Evolutionary conservation across 306 rosid genomes (phyloP), one percentile per base, ranked within the genome.

Genomic region (Styphnolobium japonicum): DNA sequence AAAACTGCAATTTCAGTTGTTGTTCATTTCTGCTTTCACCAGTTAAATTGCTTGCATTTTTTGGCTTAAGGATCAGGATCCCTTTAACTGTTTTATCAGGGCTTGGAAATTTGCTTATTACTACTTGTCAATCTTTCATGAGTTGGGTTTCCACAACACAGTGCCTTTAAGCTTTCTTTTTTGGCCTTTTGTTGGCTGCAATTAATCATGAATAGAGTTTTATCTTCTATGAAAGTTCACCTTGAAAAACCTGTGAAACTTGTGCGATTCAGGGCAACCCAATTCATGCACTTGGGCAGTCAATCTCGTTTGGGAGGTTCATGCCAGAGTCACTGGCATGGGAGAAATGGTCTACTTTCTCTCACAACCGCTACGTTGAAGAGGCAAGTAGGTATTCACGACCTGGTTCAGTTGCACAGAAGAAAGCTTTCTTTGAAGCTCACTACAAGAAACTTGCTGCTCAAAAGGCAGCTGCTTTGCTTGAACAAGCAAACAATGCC

Each of bases 351-450:
- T 90, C 98, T 1, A 76, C 85, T 15, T 88, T 95, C 79, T 88
- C 98, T 16, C 86, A 87, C 78, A 95, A 95, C 77, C 98, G 97
- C 42, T 93, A 95, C 2, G 98, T 95, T 0, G 98, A 95, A 81
- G 98, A 95, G 80, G 98, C 98, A 0, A 97, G 92, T 89, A 86
- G 89, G 86, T 86, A 27, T 65, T 82, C 98, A 7, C 82, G 83
- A 8, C 98, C 98, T 0, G 98, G 98, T 15, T 91, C 98, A 10
- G 98, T 95, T 46, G 98, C 98, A 1, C 98, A 92, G 86, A 95
- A 95, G 89, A 95, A 95, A 75, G 98, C 98, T 52, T 95, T 95
- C 91, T 95, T 95, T 86, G 98, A 95, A 87, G 98, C 98, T 61
- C 98, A 95, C 75, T 95, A 95, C 90, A 95, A 86, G 87, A 95